Evolutionary conservation across 352 stramenopile genomes (phyloP).

Genomic region (Phytophthora vignae): DNA sequence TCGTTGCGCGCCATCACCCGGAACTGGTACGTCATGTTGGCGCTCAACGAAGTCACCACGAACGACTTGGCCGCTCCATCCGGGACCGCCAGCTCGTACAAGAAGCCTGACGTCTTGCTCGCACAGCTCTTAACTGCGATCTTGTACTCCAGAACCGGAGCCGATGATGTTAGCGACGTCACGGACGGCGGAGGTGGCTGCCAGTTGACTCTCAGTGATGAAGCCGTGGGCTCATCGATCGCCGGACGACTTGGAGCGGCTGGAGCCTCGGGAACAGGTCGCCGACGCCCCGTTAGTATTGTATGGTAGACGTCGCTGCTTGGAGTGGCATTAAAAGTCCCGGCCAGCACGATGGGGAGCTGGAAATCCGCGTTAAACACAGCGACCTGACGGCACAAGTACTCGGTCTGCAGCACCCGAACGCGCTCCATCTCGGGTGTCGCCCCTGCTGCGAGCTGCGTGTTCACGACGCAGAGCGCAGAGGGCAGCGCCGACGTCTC

Average conservation of each 20-base stretch:
- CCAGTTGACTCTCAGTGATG: constrained; percentile 65
- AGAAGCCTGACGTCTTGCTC: constrained; percentile 60
- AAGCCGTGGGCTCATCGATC: constrained; percentile 48
- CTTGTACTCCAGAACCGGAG: constrained; percentile 59
- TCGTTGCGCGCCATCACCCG: constrained; percentile 73
- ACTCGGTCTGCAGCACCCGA: constrained; percentile 73
- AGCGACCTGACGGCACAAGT: constrained; percentile 69
- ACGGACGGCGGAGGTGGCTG: constrained; percentile 18
- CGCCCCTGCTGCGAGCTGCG: constrained; percentile 40
- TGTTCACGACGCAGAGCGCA: constrained; percentile 75
- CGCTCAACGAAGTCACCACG: constrained; percentile 69
- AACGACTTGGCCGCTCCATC: constrained; percentile 32
- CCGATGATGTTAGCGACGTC: constrained; percentile 19
- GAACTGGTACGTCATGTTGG: constrained; percentile 89
- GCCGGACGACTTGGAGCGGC: constrained; percentile 44
- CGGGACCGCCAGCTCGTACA: constrained; percentile 55
- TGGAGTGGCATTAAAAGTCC: constrained; percentile 84
- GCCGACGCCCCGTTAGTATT: constrained; percentile 62
- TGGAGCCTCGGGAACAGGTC: constrained; percentile 57
- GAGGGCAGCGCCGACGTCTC: constrained; percentile 71
- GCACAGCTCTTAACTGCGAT: constrained; percentile 68
- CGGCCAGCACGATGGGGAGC: constrained; percentile 81
- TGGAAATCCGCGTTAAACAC: constrained; percentile 87
- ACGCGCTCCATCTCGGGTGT: constrained; percentile 59
- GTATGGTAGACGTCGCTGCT: constrained; percentile 87